Conservation (phyloP, 306 rosid genomes). For the Abrus precatorius region DNA sequence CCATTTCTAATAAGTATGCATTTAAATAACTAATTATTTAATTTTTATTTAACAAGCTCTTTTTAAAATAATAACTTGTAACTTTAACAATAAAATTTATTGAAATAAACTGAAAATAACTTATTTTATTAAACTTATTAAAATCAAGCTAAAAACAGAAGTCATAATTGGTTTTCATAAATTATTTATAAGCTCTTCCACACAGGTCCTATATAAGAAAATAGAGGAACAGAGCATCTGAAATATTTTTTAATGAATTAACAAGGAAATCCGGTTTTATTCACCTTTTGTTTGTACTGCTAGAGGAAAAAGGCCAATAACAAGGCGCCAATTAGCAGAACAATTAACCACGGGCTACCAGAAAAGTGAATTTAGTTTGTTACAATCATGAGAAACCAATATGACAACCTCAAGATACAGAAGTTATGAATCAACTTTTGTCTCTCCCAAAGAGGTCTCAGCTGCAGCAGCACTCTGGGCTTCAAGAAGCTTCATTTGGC, state of each 20-base stretch:
- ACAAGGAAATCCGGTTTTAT: conserved; percentile 37
- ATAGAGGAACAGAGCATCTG: neutral
- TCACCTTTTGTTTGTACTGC: conserved; percentile 23
- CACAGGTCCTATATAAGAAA: too few species aligned
- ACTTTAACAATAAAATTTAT: too few species aligned
- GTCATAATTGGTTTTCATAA: too few species aligned
- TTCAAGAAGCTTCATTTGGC: conserved; percentile 83
- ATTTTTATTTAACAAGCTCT: too few species aligned
- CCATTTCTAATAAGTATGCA: too few species aligned
- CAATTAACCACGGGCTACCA: conserved; percentile 3
- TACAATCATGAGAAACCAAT: conserved; percentile 27
- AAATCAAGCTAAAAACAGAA: too few species aligned
- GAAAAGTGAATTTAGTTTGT: conserved; percentile 36
- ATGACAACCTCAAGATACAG: conserved; percentile 4
- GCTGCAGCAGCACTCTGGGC: conserved; percentile 66
- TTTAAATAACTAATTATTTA: too few species aligned
- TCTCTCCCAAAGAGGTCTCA: conserved; percentile 52
- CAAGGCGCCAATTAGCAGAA: conserved; percentile 9
- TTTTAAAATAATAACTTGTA: too few species aligned
- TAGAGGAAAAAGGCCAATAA: conserved; percentile 13
- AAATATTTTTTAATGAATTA: conserved; percentile 8
- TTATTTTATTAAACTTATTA: too few species aligned
- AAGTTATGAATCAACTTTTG: conserved; percentile 56
- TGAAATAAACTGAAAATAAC: too few species aligned
- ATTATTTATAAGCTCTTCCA: too few species aligned